These are phyloP conservation scores for Eragrostis curvula DNA, from an alignment of 176 grass and related monocot species.

Conservation along the genomic window DNA sequence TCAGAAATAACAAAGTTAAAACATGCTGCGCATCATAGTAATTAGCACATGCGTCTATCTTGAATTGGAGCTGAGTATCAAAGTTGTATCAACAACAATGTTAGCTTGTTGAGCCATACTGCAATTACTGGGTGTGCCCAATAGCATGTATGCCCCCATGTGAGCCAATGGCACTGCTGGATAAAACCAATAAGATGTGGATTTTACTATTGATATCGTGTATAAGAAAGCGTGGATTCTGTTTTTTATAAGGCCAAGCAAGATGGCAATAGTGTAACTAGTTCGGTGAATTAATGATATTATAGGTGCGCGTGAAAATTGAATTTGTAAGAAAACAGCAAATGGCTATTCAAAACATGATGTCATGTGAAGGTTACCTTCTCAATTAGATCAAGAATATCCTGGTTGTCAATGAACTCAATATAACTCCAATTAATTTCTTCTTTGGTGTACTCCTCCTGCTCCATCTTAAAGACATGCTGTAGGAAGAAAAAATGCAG, in stretches of 20 bases:
- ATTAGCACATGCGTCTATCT: conserved; percentile 4
- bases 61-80: conserved; percentile 38
- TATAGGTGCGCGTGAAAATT: conserved; percentile 20
- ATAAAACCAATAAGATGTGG: background rate
- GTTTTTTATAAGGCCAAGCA: background rate
- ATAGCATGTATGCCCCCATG: conserved; percentile 29
- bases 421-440: conserved; percentile 99
- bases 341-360: conserved; percentile 18
- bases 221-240: background rate
- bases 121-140: background rate
- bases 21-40: background rate
- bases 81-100: conserved; percentile 27
- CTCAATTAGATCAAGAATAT: conserved; percentile 97
- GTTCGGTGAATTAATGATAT: background rate
- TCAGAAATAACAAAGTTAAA: conserved; percentile 30
- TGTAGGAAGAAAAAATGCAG: conserved; percentile 54
- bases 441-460: conserved; percentile 99
- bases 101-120: conserved; percentile 19
- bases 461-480: conserved; percentile 99
- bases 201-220: background rate
- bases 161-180: background rate
- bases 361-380: conserved; percentile 63
- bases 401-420: conserved; percentile 96
- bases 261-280: background rate
- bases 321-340: conserved; percentile 7